phyloP scores from a whole-genome alignment of 768 basidiomycete genomes.

The Cantharellus cinnabarinus region DNA sequence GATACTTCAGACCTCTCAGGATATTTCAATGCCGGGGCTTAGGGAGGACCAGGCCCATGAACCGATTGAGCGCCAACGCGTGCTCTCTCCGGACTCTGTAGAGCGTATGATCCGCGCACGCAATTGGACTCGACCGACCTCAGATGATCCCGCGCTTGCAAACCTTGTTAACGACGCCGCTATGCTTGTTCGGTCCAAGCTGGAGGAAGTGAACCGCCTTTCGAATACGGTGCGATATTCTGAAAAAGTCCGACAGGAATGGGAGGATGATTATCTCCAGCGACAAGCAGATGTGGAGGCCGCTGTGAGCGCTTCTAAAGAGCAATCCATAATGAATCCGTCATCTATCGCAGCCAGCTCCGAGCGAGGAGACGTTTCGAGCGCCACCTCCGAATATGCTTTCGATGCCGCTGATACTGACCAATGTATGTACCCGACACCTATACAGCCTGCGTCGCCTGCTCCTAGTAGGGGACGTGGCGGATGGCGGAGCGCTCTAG shows the following conservation, averaged over 20 bases:
- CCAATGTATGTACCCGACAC: constrained; percentile 33
- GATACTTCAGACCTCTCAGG: constrained; percentile 54
- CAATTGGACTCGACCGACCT: constrained; percentile 69
- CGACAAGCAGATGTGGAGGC: constrained; percentile 20
- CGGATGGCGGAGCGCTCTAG: neutral
- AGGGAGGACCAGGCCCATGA: constrained; percentile 84
- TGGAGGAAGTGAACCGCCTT: constrained; percentile 86
- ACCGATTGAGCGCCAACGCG: constrained; percentile 78
- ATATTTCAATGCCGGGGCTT: constrained; percentile 70
- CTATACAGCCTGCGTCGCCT: constrained; percentile 37
- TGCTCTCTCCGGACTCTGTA: constrained; percentile 80
- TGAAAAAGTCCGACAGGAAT: constrained; percentile 92
- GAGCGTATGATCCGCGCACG: constrained; percentile 65
- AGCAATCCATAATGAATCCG: constrained; percentile 12
- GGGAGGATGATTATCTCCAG: constrained; percentile 41
- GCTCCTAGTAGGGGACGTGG: neutral
- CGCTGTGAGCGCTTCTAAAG: constrained; percentile 14
- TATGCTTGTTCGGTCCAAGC: constrained; percentile 77
- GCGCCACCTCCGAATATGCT: constrained; percentile 45
- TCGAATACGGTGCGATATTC: constrained; percentile 93
- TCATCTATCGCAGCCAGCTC: constrained; percentile 1
- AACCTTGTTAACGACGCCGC: constrained; percentile 77
- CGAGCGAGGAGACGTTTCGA: constrained; percentile 30
- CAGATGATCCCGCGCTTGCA: constrained; percentile 66
- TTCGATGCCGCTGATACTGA: constrained; percentile 23